Conservation (phyloP, 148 eudicot genomes). For the Fallopia convolvulus region DNA sequence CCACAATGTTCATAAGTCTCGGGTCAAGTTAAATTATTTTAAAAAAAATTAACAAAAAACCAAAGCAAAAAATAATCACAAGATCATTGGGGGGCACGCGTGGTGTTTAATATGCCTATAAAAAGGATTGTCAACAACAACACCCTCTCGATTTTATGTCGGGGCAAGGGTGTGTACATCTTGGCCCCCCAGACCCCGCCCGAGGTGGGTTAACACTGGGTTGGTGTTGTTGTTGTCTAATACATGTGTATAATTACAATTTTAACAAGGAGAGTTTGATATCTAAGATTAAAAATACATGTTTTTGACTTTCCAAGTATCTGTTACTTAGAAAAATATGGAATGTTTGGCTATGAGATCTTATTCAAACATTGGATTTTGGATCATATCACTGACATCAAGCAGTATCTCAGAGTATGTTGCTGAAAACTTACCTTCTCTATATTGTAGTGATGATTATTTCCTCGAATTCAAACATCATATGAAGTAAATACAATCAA, state of each 20-base stretch:
- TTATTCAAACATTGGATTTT: background rate
- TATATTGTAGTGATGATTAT: background rate
- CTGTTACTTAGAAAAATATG: too few relatives aligned
- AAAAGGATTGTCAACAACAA: background rate
- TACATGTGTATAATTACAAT: background rate
- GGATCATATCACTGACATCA: background rate
- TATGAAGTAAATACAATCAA: background rate
- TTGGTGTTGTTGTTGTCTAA: background rate
- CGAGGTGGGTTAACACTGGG: too few relatives aligned
- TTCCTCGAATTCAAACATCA: background rate
- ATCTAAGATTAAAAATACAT: background rate
- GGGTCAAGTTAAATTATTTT: too few relatives aligned
- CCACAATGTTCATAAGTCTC: too few relatives aligned
- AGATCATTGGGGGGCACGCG: background rate
- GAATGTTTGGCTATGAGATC: background rate
- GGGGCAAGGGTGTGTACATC: too few relatives aligned
- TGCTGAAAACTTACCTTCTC: background rate
- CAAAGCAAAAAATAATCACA: background rate
- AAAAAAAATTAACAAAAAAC: background rate
- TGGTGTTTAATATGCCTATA: background rate
- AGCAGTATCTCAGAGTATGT: background rate
- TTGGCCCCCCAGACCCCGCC: too few relatives aligned
- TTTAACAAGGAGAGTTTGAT: background rate
- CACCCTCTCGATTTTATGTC: too few relatives aligned
- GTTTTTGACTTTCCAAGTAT: background rate